These are phyloP conservation scores for Vanrija sp. DNA, from an alignment of 1,284 basidiomycete genomes.

Conservation along the genomic window DNA sequence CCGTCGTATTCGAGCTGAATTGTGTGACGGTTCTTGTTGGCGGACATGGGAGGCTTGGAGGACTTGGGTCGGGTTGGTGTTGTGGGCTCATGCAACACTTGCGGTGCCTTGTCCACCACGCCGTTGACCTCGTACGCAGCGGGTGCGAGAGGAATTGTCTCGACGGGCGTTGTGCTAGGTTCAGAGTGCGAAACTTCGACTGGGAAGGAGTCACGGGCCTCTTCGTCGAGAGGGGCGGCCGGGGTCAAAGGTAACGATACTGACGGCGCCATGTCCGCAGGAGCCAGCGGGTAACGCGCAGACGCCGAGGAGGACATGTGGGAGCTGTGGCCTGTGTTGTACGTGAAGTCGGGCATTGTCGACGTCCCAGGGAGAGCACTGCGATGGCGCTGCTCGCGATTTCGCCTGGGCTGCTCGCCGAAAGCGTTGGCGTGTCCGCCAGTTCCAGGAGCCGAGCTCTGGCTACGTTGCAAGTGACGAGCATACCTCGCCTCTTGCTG, in stretches of 20 bases:
- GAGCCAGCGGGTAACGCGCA: background rate
- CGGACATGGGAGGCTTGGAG: constrained; percentile 31
- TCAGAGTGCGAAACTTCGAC: background rate
- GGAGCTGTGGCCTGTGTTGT: constrained; percentile 25
- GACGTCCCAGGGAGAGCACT: constrained; percentile 47
- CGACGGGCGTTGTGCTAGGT: background rate
- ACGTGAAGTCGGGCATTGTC: constrained; percentile 43
- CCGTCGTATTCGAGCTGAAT: constrained; percentile 84
- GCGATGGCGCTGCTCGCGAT: constrained; percentile 43
- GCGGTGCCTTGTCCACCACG: too few species aligned
- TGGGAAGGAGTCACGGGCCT: background rate
- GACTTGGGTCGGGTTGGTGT: constrained; percentile 1
- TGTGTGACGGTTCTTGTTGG: constrained; percentile 65
- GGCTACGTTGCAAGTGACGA: constrained; percentile 35
- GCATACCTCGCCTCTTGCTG: constrained; percentile 38
- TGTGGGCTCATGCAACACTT: background rate
- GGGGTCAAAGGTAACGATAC: background rate
- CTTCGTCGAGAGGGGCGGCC: background rate
- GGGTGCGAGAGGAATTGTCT: too few species aligned
- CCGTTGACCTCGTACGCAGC: too few species aligned
- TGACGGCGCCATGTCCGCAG: constrained; percentile 1
- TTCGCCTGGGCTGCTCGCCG: constrained; percentile 28
- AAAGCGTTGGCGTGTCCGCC: constrained; percentile 21
- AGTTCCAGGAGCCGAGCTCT: constrained; percentile 32
- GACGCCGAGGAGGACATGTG: background rate